These are phyloP conservation scores for Helicocarpus griseus DNA, from an alignment of 2,329 filamentous ascomycete genomes.

Conservation along the genomic window DNA sequence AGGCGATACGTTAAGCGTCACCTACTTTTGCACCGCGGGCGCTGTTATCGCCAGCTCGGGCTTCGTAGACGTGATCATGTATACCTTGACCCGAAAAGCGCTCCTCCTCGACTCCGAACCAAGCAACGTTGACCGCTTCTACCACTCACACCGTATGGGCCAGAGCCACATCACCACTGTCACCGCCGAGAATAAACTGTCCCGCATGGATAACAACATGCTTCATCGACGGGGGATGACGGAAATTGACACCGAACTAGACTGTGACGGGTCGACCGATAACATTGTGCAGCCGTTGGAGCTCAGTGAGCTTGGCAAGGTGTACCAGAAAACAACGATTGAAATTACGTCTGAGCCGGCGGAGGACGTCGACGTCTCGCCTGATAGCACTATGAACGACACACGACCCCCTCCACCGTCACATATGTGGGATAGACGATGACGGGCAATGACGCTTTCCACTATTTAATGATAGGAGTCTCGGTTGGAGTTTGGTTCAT, in stretches of 20 bases:
- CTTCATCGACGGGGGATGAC: background rate
- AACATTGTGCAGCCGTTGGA: conserved; percentile 31
- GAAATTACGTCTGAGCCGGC: conserved; percentile 30
- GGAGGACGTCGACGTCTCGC: conserved; percentile 13
- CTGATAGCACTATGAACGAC: conserved; percentile 8
- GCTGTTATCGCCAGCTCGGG: conserved; percentile 50
- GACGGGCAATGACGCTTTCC: background rate
- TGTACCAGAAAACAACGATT: conserved; percentile 37
- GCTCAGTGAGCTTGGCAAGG: conserved; percentile 26
- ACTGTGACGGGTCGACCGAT: conserved; percentile 37
- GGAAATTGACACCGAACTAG: conserved; percentile 4
- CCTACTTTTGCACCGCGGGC: conserved; percentile 44
- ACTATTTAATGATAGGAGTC: background rate
- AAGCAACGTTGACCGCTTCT: conserved; percentile 21
- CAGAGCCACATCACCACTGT: conserved; percentile 10
- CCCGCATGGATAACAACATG: conserved; percentile 3
- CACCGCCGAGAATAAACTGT: conserved; percentile 6
- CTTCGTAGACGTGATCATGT: conserved; percentile 49
- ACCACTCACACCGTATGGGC: conserved; percentile 10
- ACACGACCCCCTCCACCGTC: background rate
- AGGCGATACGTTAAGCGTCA: conserved; percentile 23
- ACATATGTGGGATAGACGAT: conserved; percentile 1
- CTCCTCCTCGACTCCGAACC: conserved; percentile 44
- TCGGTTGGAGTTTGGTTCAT: background rate
- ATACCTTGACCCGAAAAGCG: conserved; percentile 47